Base-by-base conservation (phyloP, 371 early-diverging fungal species). In the Fennellomyces sp. region DNA sequence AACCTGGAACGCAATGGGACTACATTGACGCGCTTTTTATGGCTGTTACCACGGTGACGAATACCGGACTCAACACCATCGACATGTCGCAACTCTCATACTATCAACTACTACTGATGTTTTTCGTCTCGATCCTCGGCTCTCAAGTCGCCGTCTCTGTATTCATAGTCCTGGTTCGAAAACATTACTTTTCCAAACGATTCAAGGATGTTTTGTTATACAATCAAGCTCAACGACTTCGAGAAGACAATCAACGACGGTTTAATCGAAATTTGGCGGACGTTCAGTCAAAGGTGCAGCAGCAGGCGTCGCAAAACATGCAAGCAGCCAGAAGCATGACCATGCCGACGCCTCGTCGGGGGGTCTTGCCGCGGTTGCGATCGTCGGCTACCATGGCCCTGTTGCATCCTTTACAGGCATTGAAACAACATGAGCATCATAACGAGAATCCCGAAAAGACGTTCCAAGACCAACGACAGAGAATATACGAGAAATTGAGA, bases 1-100 rank as follows among this genome's bases (percentile, higher is more conserved):
- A 78, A 52, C 66, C 70, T 25, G 73, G 69, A 2, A 68, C 68
- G 4, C 27, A 62, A 17, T 72, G 72, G 72, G 47, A 42, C 8
- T 78, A 63, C 28, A 58, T 73, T 15, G 73, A 78, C 54, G 63
- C 69, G 0, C 49, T 78, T 5, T 78, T 68, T 42, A 70, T 75
- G 70, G 68, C 69, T 2, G 67, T 68, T 10, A 69, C 75, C 15
- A 65, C 63, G 6, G 38, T 54, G 8, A 77, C 78, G 6, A 68
- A 68, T 49, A 74, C 75, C 3, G 75, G 78, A 27, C 30, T 78
- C 11, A 78, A 72, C 31, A 70, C 75, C 11, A 57, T 78, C 11
- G 52, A 65, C 15, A 66, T 78, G 64, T 74, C 72, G n/a, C 25
- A 55, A 12, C 61, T 78, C 61, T 60, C 69, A 7, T 68, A 55